These are phyloP conservation scores for Paraconiothyrium sp. DNA, from an alignment of 2,329 filamentous ascomycete species.

Conservation along the genomic window DNA sequence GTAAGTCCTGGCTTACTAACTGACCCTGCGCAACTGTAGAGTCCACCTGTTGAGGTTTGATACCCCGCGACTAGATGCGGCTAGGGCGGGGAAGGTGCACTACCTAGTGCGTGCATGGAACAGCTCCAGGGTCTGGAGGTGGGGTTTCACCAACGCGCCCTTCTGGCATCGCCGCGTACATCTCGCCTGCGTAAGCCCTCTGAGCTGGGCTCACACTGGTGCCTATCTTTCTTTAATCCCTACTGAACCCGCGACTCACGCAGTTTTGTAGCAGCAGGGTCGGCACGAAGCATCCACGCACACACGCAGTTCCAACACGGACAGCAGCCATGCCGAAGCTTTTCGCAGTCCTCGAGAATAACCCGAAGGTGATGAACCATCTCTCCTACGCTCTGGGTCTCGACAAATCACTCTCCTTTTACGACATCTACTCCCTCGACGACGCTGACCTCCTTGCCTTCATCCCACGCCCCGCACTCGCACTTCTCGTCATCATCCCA, in stretches of 20 bases:
- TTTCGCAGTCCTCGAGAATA: slow-evolving; percentile 58
- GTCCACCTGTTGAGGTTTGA: slow-evolving; percentile 4
- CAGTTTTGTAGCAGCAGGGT: neutral
- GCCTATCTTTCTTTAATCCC: slow-evolving; percentile 5
- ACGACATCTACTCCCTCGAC: slow-evolving; percentile 64
- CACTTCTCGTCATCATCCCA: slow-evolving; percentile 64
- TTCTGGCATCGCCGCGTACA: neutral
- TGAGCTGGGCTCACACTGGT: neutral
- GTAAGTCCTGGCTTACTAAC: neutral
- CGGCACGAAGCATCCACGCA: too few species aligned
- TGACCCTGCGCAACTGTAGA: neutral
- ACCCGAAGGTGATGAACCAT: slow-evolving; percentile 63
- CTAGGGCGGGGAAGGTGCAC: slow-evolving; percentile 26
- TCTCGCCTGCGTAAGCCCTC: neutral
- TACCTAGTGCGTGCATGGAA: neutral
- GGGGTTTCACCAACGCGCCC: slow-evolving; percentile 12
- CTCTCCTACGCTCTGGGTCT: slow-evolving; percentile 62
- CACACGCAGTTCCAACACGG: neutral
- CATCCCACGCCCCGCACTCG: slow-evolving; percentile 63
- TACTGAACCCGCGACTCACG: slow-evolving; percentile 5
- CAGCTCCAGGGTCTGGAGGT: neutral
- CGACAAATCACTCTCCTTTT: slow-evolving; percentile 57
- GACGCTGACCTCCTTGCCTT: slow-evolving; percentile 60
- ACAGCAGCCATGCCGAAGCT: slow-evolving; percentile 33
- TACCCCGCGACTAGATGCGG: slow-evolving; percentile 20